Percentiles rank a stretch among this genome's conserved stretches.
These are phyloP conservation scores for Phytophthora cactorum DNA, from an alignment of 352 stramenopile genomes.

Conservation along the genomic window DNA sequence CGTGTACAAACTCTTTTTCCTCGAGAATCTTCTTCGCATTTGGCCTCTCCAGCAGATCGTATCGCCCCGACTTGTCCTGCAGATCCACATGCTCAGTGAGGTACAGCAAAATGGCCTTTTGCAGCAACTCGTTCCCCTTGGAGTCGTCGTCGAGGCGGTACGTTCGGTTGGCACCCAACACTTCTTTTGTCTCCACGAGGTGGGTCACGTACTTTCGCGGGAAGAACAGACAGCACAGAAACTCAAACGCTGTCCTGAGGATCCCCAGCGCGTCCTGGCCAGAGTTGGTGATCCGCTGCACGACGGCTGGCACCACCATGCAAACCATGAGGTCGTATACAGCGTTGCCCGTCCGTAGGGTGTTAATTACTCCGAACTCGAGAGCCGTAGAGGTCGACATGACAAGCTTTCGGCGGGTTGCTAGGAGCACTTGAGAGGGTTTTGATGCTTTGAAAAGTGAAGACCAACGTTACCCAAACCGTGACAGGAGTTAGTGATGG, in stretches of 20 bases:
- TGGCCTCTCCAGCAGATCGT: slow-evolving; percentile 48
- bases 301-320: slow-evolving; percentile 54
- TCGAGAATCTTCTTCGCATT: neutral
- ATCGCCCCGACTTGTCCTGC: slow-evolving; percentile 38
- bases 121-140: slow-evolving; percentile 49
- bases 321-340: slow-evolving; percentile 64
- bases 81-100: slow-evolving; percentile 45
- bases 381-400: slow-evolving; percentile 46
- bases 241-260: slow-evolving; percentile 1
- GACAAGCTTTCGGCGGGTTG: neutral
- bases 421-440: slow-evolving; percentile 5
- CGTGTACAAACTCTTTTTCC: too few relatives aligned
- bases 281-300: slow-evolving; percentile 38
- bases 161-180: slow-evolving; percentile 20
- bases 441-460: slow-evolving; percentile 11
- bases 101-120: slow-evolving; percentile 57
- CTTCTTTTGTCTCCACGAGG: slow-evolving; percentile 43
- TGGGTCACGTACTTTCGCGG: slow-evolving; percentile 13
- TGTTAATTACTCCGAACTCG: slow-evolving; percentile 57
- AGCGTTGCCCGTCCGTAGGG: slow-evolving; percentile 51
- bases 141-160: slow-evolving; percentile 38
- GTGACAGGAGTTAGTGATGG: too few relatives aligned
- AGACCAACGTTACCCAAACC: neutral
- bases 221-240: slow-evolving; percentile 19
- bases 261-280: slow-evolving; percentile 20